Evolutionary conservation across 116 monocot species (phyloP).

Genomic region (Zostera marina): DNA sequence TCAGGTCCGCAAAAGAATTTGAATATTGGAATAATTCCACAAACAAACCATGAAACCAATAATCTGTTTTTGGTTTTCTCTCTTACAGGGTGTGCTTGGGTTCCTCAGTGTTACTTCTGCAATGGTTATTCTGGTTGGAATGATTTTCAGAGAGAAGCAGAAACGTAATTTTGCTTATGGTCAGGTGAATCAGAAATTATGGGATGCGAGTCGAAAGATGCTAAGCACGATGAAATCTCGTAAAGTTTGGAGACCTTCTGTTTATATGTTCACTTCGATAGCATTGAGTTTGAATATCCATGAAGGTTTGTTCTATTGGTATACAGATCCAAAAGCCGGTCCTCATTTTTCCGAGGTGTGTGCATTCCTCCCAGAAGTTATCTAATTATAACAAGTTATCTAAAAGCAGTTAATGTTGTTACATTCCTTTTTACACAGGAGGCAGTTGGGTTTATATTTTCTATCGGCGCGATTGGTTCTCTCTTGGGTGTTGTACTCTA

Average conservation of each 20-base stretch:
- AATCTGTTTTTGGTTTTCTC: background rate
- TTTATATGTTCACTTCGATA: constrained; percentile 58
- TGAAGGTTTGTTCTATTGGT: constrained; percentile 82
- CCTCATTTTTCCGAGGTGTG: constrained; percentile 62
- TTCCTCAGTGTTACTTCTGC: constrained; percentile 38
- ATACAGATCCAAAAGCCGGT: constrained; percentile 43
- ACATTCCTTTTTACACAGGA: constrained; percentile 21
- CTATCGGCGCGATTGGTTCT: constrained; percentile 50
- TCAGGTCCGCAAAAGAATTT: constrained; percentile 25
- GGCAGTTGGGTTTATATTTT: constrained; percentile 44
- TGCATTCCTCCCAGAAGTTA: too few relatives aligned
- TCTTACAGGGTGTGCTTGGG: constrained; percentile 39
- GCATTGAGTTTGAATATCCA: constrained; percentile 66
- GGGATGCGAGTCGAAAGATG: constrained; percentile 37
- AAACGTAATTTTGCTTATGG: background rate
- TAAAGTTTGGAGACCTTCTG: constrained; percentile 52
- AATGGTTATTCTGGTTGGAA: constrained; percentile 32
- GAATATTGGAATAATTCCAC: too few relatives aligned
- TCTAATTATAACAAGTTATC: too few relatives aligned
- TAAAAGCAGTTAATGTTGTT: too few relatives aligned
- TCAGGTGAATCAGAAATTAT: constrained; percentile 34
- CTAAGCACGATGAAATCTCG: constrained; percentile 31
- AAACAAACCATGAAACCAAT: too few relatives aligned
- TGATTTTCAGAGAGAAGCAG: constrained; percentile 30
- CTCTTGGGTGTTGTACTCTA: constrained; percentile 52